phyloP scores from a whole-genome alignment of 805 yeast genomes.

The Lipomyces yamadae region DNA sequence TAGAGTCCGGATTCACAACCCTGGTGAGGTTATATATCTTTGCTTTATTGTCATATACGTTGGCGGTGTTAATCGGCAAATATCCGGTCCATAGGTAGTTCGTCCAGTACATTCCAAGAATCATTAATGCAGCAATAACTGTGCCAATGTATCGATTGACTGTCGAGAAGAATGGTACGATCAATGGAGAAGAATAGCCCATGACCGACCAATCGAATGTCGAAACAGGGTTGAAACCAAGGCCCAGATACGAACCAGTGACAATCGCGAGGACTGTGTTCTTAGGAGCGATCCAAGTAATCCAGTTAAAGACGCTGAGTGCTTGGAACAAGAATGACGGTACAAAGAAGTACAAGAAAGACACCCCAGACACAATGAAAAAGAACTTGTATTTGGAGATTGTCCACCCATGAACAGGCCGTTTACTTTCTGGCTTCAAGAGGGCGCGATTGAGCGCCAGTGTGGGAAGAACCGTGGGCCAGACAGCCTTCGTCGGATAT shows the following conservation, averaged over 20 bases:
- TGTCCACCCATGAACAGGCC: conserved; percentile 63
- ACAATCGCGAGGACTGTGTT: conserved; percentile 56
- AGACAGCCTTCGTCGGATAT: conserved; percentile 53
- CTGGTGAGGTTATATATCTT: conserved; percentile 53
- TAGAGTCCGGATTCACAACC: conserved; percentile 53
- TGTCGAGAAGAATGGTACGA: conserved; percentile 51
- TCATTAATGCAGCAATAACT: conserved; percentile 58
- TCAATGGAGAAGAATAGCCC: conserved; percentile 46
- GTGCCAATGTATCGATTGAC: conserved; percentile 47
- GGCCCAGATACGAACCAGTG: conserved; percentile 52
- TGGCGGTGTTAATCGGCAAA: conserved; percentile 54
- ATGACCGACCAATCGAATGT: conserved; percentile 53
- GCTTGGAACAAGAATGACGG: conserved; percentile 66
- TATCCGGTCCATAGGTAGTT: conserved; percentile 52
- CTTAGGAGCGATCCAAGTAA: conserved; percentile 61
- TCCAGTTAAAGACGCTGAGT: conserved; percentile 62
- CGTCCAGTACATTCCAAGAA: conserved; percentile 58
- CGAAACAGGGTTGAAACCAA: conserved; percentile 55
- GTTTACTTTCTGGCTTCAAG: conserved; percentile 50
- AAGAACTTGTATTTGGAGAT: conserved; percentile 60
- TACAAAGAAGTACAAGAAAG: conserved; percentile 60
- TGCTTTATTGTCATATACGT: conserved; percentile 42
- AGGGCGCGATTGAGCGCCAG: conserved; percentile 57
- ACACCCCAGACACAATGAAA: conserved; percentile 47
- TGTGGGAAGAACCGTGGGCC: conserved; percentile 59